Evolutionary conservation across 208 protist genomes (phyloP).

Genomic region (Acanthamoeba culbertsoni): DNA sequence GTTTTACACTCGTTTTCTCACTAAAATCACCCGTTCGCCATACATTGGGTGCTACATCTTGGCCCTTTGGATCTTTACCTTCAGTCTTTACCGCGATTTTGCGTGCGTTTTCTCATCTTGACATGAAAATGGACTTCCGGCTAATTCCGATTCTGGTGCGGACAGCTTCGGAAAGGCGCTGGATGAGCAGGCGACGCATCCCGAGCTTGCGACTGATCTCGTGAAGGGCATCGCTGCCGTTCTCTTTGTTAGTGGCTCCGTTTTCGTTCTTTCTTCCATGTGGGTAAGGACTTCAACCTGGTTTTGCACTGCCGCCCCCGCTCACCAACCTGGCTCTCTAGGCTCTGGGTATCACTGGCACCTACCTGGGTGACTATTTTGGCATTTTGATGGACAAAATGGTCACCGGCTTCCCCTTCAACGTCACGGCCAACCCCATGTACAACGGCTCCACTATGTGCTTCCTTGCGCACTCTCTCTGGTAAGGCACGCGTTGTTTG

Average conservation of each 20-base stretch:
- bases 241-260: conserved; percentile 78
- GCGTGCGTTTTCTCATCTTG: conserved; percentile 65
- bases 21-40: conserved; percentile 70
- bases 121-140: background rate
- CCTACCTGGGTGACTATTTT: conserved; percentile 94
- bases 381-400: conserved; percentile 88
- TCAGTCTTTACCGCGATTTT: conserved; percentile 82
- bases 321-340: background rate
- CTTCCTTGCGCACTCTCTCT: conserved; percentile 87
- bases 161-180: conserved; percentile 80
- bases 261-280: conserved; percentile 86
- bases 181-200: conserved; percentile 67
- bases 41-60: conserved; percentile 87
- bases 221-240: conserved; percentile 68
- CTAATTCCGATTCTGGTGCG: background rate
- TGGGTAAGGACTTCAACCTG: conserved; percentile 51
- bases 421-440: conserved; percentile 91
- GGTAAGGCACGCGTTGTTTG: conserved; percentile 51
- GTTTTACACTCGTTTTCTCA: conserved; percentile 87
- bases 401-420: conserved; percentile 93
- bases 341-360: conserved; percentile 89
- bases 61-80: conserved; percentile 88
- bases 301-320: background rate
- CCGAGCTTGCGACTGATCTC: conserved; percentile 56
- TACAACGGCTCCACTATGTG: conserved; percentile 90